Evolutionary conservation across 139 green algal genomes (phyloP), one percentile per base, ranked within the genome.

Genomic region (Spirogloea muscicola): DNA sequence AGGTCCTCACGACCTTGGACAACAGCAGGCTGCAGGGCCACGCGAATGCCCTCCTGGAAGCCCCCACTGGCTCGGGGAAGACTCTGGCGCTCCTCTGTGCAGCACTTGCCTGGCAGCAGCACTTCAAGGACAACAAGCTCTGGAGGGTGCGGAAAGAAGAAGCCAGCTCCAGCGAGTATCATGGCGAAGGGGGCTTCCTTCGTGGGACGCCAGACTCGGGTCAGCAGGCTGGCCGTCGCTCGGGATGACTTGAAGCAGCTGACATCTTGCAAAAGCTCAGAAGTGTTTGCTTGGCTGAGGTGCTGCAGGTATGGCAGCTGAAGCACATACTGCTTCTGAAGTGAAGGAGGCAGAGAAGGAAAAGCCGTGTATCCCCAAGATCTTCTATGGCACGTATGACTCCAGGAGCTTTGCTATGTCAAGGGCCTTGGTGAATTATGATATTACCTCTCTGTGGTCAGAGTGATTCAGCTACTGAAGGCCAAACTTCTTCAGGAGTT

Each of bases 51-150:
- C 75, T 95, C 34, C 78, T 95, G 40, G 90, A 92, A 60, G 76
- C 61, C 76, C 90, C 62, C 75, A 85, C 82, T 40, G 82, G 79
- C 31, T 87, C 84, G 34, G 93, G 93, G 16, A 98, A 98, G 71
- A 97, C 93, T 6, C 76, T 97, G 21, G 89, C 86, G 4, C 75
- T 98, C 63, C 89, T 98, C 1, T 96, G 89, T 72, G 67, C 76
- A 9, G 36, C 58, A 38, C 64, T 86, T 25, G 67, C 75, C 27
- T 86, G 77, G 77, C 77, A 84, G 37, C 18, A 79, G 10, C 57
- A 74, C 13, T 70, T 39, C 16, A 84, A 81, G n/a, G 75, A 49
- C n/a, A 31, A 84, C 38, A 59, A 76, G 27, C 67, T 68, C 7
- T 38, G 62, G 39, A 18, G 27, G 41, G 59, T 27, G 59, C 29